Conservation (phyloP, 495 filamentous ascomycete genomes). For the Astrothelium subdiscretum region DNA sequence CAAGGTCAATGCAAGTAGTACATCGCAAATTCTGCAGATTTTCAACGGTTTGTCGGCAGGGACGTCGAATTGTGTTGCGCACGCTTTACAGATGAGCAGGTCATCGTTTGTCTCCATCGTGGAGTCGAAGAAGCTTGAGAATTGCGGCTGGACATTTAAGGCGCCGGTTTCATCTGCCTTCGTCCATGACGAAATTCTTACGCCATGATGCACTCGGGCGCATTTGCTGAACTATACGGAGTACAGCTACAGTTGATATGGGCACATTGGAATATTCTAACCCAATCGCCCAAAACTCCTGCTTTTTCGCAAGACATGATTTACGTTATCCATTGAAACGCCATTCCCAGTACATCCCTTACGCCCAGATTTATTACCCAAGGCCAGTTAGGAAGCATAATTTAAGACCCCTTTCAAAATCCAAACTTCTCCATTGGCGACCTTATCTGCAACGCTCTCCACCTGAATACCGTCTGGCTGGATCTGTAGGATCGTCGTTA, state of each 20-base stretch:
- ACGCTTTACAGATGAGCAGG: conserved; percentile 53
- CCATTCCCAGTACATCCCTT: not conserved
- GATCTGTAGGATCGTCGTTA: conserved; percentile 39
- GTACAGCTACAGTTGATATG: not conserved
- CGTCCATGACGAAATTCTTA: not conserved
- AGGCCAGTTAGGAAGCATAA: conserved; percentile 9
- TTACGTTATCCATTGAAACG: not conserved
- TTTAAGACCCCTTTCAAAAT: conserved; percentile 28
- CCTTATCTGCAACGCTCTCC: conserved; percentile 52
- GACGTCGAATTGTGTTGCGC: conserved; percentile 57
- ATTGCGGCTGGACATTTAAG: not conserved
- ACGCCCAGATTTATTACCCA: not conserved
- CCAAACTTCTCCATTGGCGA: conserved; percentile 74
- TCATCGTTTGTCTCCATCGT: conserved; percentile 22
- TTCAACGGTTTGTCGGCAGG: conserved; percentile 31
- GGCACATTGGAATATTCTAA: not conserved
- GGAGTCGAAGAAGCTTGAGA: not conserved
- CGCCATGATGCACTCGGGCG: not conserved
- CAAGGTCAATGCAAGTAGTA: conserved; percentile 11
- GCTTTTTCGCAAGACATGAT: not conserved
- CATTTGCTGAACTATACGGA: not conserved
- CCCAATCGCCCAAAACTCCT: not conserved
- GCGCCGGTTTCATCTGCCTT: not conserved
- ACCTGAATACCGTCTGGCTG: conserved; percentile 71
- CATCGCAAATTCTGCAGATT: conserved; percentile 66